Base-by-base conservation (phyloP, 2,329 filamentous ascomycete species). In the Fusarium albosuccineum region DNA sequence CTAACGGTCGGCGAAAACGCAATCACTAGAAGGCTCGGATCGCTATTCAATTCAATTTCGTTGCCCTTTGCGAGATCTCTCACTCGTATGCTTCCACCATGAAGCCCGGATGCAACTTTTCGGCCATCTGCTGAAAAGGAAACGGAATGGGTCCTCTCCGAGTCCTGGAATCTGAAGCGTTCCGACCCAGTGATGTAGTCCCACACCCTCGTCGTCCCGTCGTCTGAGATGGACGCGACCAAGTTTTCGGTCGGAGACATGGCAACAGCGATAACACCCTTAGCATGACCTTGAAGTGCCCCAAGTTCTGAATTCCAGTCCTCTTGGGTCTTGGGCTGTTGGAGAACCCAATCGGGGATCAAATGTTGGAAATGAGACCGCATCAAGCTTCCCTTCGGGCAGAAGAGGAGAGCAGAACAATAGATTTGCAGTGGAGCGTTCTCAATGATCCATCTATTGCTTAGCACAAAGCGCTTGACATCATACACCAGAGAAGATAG, bases 371-470 rank as follows among this genome's bases (percentile, higher is more conserved):
- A 61, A 6, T 29, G 50, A 6, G 27, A 9, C 16, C 56, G 52
- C 3, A 55, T 16, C 8, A 39, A 11, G 6, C 52, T 60, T 3
- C 22, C 11, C 22, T 26, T 41, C 6, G 57, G 64, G 30, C 50
- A 53, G n/a, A 64, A 64, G 3, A 59, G 16, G 2, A 57, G 36
- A 1, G 53, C 57, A 1, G 42, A 56, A 16, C 2, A 37, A 22
- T 64, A 66, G 3, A 54, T 37, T 11, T 66, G 64, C 4, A 66
- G 9, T 3, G 64, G 64, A 0, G 57, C 33, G 2, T 52, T 7
- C 6, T 64, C 57, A 9, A 64, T 58, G 7, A 33, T 16, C 42
- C 26, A 49, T 16, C 45, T 29, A 27, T 52, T 55, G 11, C 10
- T 27, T 6, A 53, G 51, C 3, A 13, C 8, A 9, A 66, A 61